Conservation (phyloP, 78 protist genomes). For the Dictyostelium capitatum region DNA sequence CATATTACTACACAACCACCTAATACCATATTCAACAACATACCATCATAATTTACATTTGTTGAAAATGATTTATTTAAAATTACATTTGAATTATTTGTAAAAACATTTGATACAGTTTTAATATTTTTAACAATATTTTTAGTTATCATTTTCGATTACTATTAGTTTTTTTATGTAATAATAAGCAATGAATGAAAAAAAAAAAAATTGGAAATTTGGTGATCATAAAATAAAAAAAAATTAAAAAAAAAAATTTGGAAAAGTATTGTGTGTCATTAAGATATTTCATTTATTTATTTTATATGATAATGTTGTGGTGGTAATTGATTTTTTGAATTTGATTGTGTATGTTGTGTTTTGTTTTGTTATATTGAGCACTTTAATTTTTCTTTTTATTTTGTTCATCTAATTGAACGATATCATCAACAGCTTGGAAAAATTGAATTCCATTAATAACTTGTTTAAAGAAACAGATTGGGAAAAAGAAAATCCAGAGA, state of each 20-base stretch:
- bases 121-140: neutral
- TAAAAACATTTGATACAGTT: too few relatives aligned
- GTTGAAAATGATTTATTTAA: neutral
- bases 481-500: conserved; percentile 60
- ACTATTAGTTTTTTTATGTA: neutral
- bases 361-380: too few relatives aligned
- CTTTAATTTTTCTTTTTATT: conserved; percentile 14
- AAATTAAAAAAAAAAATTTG: neutral
- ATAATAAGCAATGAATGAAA: neutral
- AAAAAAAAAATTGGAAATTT: neutral
- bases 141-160: neutral
- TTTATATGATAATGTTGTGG: too few relatives aligned
- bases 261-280: too few relatives aligned
- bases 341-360: too few relatives aligned
- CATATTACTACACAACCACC: too few relatives aligned
- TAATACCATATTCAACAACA: too few relatives aligned
- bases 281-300: too few relatives aligned
- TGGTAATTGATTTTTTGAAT: too few relatives aligned
- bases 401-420: conserved; percentile 45
- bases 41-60: conserved; percentile 27
- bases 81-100: neutral
- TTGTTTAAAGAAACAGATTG: conserved; percentile 59
- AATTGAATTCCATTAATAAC: conserved; percentile 58
- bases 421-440: conserved; percentile 58
- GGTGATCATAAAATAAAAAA: neutral